A percentile compares a stretch with the other conserved stretches of the same genome.
These are phyloP conservation scores for Senna tora DNA, from an alignment of 306 rosid genomes.

Conservation along the genomic window DNA sequence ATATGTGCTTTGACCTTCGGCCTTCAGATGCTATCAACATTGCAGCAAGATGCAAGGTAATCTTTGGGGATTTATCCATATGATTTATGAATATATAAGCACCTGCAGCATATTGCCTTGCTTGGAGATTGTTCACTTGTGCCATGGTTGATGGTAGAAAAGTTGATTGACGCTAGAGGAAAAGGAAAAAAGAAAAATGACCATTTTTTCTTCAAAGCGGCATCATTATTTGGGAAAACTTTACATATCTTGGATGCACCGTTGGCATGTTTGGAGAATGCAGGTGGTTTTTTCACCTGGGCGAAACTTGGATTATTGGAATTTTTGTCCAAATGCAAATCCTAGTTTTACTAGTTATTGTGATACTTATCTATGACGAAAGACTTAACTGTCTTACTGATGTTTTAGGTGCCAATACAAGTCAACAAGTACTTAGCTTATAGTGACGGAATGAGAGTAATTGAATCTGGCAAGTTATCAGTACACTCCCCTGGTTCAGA, in stretches of 20 bases:
- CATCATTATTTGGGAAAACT: not conserved
- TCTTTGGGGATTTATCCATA: not conserved
- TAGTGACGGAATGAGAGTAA: slow-evolving; percentile 78
- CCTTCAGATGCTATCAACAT: slow-evolving; percentile 92
- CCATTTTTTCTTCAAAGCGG: not conserved
- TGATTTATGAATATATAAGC: slow-evolving; percentile 15
- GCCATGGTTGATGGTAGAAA: slow-evolving; percentile 8
- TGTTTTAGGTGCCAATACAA: slow-evolving; percentile 74
- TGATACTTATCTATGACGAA: not conserved
- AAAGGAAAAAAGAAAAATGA: not conserved
- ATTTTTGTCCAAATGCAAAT: slow-evolving; percentile 17
- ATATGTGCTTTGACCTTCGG: slow-evolving; percentile 75
- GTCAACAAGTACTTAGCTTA: slow-evolving; percentile 81
- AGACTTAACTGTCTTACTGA: not conserved
- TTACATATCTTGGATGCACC: slow-evolving; percentile 11
- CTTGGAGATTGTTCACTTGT: not conserved
- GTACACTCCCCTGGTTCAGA: slow-evolving; percentile 61
- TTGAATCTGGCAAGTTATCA: slow-evolving; percentile 73
- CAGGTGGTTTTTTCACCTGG: slow-evolving; percentile 9
- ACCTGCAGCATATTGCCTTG: not conserved
- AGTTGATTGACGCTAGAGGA: not conserved
- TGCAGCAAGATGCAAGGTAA: slow-evolving; percentile 87
- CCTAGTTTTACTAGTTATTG: not conserved
- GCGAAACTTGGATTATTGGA: not conserved
- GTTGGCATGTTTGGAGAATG: slow-evolving; percentile 21